phyloP scores from a whole-genome alignment of 306 rosid species.

The Castanea crenata region DNA sequence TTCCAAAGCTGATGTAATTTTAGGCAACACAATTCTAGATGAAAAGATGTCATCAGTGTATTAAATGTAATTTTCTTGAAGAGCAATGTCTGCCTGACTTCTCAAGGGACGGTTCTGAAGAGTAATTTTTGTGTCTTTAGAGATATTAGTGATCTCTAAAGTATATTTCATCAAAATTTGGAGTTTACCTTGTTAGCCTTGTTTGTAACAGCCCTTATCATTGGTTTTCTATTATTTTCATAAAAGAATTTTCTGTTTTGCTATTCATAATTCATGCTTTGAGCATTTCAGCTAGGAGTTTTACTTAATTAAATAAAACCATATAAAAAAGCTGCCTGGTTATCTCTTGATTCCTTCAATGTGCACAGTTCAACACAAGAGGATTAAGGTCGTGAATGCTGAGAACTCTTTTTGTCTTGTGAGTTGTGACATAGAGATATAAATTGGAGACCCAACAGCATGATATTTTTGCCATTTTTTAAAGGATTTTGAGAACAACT shows the following conservation, averaged over 20 bases:
- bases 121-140: no score
- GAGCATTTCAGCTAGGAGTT: background rate
- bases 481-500: slow-evolving; percentile 79
- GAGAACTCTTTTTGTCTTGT: background rate
- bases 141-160: background rate
- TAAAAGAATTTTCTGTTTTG: background rate
- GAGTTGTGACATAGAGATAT: slow-evolving; percentile 8
- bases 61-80: no score
- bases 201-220: background rate
- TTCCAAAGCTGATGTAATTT: no score
- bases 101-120: no score
- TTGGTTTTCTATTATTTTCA: background rate
- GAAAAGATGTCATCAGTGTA: no score
- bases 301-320: background rate
- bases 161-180: background rate
- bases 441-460: slow-evolving; percentile 16
- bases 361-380: no score
- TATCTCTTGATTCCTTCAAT: background rate
- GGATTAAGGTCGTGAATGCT: no score
- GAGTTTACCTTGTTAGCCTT: background rate
- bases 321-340: background rate
- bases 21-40: no score
- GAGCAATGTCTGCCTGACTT: no score
- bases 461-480: slow-evolving; percentile 26
- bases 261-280: background rate